Evolutionary conservation across 805 yeast genomes (phyloP).

Genomic region (Tetrapisispora arboricola): DNA sequence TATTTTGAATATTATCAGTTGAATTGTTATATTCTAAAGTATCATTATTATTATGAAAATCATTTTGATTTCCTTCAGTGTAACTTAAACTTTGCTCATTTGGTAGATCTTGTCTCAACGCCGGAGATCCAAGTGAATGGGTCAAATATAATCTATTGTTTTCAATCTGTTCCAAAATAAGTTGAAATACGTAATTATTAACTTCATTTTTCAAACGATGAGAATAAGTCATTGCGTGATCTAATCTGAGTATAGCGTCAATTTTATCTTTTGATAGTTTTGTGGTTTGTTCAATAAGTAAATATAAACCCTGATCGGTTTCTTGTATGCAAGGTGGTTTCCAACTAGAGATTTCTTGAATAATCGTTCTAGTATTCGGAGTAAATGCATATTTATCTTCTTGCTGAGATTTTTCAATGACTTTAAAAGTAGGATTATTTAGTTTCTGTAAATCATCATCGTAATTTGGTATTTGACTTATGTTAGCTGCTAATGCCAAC

Average conservation of each 20-base stretch:
- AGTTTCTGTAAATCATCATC: background rate
- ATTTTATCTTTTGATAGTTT: conserved; percentile 51
- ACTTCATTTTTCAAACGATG: conserved; percentile 72
- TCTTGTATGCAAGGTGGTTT: conserved; percentile 1
- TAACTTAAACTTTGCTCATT: background rate
- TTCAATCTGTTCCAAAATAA: conserved; percentile 53
- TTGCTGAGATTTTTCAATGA: background rate
- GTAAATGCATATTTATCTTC: conserved; percentile 31
- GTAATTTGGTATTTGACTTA: conserved; percentile 43
- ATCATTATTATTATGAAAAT: background rate
- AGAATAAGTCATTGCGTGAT: conserved; percentile 64
- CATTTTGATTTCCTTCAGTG: background rate
- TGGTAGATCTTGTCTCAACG: background rate
- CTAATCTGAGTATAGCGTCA: conserved; percentile 57
- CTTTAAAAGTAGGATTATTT: background rate
- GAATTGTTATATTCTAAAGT: background rate
- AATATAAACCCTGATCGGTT: conserved; percentile 48
- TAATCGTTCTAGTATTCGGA: conserved; percentile 51
- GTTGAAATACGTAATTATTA: conserved; percentile 51
- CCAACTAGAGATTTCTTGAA: conserved; percentile 30
- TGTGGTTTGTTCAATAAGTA: conserved; percentile 60
- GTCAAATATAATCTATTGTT: conserved; percentile 30
- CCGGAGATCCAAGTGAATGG: conserved; percentile 5
- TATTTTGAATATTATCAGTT: background rate
- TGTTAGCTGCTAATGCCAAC: conserved; percentile 61